These are phyloP conservation scores for Pseudotsuga menziesii DNA, from an alignment of 75 land plant species.

Conservation along the genomic window DNA sequence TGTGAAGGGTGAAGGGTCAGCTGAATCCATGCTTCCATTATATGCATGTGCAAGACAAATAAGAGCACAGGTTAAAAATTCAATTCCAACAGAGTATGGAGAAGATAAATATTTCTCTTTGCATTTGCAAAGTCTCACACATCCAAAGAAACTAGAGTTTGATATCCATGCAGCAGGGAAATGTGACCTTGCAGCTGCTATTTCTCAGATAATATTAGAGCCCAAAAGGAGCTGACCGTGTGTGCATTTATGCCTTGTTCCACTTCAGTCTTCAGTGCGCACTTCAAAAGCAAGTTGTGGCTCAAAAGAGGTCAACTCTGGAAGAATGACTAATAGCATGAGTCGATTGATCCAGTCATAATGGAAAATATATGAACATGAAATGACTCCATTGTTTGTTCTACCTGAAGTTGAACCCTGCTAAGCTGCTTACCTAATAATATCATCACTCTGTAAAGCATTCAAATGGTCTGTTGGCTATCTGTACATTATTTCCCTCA, in stretches of 20 bases:
- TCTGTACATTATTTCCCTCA: too few species aligned
- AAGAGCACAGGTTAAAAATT: neutral
- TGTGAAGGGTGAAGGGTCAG: too few species aligned
- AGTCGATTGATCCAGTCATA: too few species aligned
- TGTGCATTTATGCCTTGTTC: neutral
- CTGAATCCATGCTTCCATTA: too few species aligned
- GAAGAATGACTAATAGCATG: too few species aligned
- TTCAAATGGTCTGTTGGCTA: too few species aligned
- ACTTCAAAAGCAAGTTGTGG: constrained; percentile 28
- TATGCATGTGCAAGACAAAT: constrained; percentile 1
- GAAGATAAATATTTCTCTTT: neutral
- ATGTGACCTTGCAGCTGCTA: constrained; percentile 38
- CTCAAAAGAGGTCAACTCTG: constrained; percentile 39
- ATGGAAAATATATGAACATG: too few species aligned
- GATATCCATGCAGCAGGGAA: neutral
- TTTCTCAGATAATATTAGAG: constrained; percentile 61
- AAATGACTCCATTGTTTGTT: too few species aligned
- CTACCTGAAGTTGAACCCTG: too few species aligned
- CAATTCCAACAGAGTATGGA: neutral
- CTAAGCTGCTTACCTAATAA: too few species aligned
- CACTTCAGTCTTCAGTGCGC: constrained; percentile 38
- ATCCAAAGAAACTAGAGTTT: neutral
- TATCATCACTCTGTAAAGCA: too few species aligned
- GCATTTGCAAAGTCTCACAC: too few species aligned
- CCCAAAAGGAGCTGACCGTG: constrained; percentile 52